Evolutionary conservation across 202 grass and related monocot species (phyloP), one percentile per base, ranked within the genome.

Genomic region (Miscanthus sacchariflorus): DNA sequence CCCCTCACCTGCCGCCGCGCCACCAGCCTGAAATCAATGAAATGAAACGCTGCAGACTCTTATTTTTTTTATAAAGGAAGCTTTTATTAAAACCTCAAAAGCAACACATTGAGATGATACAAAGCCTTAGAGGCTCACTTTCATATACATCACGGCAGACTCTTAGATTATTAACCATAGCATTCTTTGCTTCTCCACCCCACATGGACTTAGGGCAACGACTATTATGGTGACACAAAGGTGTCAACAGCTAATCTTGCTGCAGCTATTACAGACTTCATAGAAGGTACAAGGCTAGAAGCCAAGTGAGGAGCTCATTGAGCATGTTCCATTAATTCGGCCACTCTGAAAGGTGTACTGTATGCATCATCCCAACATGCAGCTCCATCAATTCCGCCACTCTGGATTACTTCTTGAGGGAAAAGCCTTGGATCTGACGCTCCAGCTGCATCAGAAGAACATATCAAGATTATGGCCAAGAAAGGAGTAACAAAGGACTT

Each of bases 371-470:
- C 21, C 73, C 59, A 79, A 79, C 58, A 86, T 61, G 83, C 45
- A 46, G 73, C 78, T 79, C 54, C 82, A 63, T 63, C 59, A 63
- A 36, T 14, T 73, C 73, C 58, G 8, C 71, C 27, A 7, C 9
- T 63, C 21, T 23, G 56, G 13, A 25, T 63, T 63, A 86, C 70
- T 93, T 89, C 54, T 93, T 90, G 46, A 52, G 61, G 72, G 15
- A 64, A 11, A 72, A 64, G 68, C 66, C 82, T 42, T 90, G 70
- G 58, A 89, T 84, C 68, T 86, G 77, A 35, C 87, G 65, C 81
- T 93, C 74, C 80, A 95, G 70, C 91, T 98, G 91, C 90, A 92
- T 90, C 9, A 87, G 15, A 52, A 52, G 49, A 52, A 52, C 49
- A 52, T 17, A 2, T 52, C 14, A 52, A 72, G 33, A 24, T 15